Conservation (phyloP, 371 early-diverging fungal genomes). For the Cokeromyces recurvatus region DNA sequence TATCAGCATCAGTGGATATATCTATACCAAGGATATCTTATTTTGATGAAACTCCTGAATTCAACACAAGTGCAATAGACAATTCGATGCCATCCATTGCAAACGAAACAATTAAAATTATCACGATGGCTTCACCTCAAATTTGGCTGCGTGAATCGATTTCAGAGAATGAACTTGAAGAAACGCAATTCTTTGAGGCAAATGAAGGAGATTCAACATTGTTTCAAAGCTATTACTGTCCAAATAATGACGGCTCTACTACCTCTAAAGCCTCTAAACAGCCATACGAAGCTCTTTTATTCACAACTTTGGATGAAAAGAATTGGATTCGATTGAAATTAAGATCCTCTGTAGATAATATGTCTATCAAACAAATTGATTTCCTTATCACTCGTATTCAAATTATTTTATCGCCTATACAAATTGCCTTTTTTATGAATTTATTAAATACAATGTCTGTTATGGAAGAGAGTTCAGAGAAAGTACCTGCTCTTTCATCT, state of each 20-base stretch:
- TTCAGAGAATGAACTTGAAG: constrained; percentile 9
- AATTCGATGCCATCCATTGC: constrained; percentile 24
- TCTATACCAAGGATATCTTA: constrained; percentile 52
- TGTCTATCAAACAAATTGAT: constrained; percentile 28
- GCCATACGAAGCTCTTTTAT: constrained; percentile 37
- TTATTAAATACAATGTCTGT: constrained; percentile 18
- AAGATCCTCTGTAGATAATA: constrained; percentile 20
- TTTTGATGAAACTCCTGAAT: constrained; percentile 60
- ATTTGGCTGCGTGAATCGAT: constrained; percentile 29
- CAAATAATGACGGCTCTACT: too few relatives aligned
- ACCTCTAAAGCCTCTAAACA: constrained; percentile 17
- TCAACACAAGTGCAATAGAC: constrained; percentile 15
- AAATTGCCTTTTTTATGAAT: constrained; percentile 30
- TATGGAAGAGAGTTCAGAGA: too few relatives aligned
- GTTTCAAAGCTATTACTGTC: too few relatives aligned
- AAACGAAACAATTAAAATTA: constrained; percentile 40
- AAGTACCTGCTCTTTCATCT: not conserved
- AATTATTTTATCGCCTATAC: constrained; percentile 25
- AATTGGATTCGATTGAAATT: constrained; percentile 35
- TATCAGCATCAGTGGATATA: constrained; percentile 42
- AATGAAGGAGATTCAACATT: constrained; percentile 13
- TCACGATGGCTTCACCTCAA: constrained; percentile 33
- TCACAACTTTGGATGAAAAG: constrained; percentile 35
- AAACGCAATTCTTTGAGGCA: constrained; percentile 35
- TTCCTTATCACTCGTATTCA: constrained; percentile 26